A percentile compares a stretch with the other conserved stretches of the same genome.
Evolutionary conservation across 768 basidiomycete genomes (phyloP).

Genomic region (Auricularia heimuer): DNA sequence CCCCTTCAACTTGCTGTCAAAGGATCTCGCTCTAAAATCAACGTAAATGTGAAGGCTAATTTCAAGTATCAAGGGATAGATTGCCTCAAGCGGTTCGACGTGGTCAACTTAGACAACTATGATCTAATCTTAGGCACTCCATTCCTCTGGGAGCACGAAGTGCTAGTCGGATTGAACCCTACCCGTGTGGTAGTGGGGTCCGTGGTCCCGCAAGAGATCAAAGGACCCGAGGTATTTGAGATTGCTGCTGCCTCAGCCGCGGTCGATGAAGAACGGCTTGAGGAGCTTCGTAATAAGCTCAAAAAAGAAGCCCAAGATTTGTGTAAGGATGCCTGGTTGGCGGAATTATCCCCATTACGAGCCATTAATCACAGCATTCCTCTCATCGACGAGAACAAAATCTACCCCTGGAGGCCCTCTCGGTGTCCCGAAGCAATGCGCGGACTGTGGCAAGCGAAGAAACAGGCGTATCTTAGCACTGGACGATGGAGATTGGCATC

Average conservation of each 20-base stretch:
- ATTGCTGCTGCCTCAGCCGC: background rate
- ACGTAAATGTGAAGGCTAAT: background rate
- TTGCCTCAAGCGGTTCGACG: slow-evolving; percentile 14
- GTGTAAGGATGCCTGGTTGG: slow-evolving; percentile 10
- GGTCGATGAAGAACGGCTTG: background rate
- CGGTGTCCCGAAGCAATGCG: slow-evolving; percentile 24
- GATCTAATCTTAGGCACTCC: slow-evolving; percentile 28
- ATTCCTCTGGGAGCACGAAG: slow-evolving; percentile 25
- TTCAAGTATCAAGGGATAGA: slow-evolving; percentile 9
- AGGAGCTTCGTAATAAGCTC: background rate
- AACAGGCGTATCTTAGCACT: slow-evolving; percentile 4
- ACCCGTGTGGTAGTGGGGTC: background rate
- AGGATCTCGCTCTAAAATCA: slow-evolving; percentile 7
- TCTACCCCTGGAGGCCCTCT: slow-evolving; percentile 23
- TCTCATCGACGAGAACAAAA: slow-evolving; percentile 24
- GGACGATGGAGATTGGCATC: slow-evolving; percentile 9
- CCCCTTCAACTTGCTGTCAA: slow-evolving; percentile 8
- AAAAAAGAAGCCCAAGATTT: background rate
- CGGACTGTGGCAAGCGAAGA: slow-evolving; percentile 23
- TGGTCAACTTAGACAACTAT: slow-evolving; percentile 28
- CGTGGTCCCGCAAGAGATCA: background rate
- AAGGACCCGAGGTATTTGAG: background rate
- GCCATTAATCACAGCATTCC: slow-evolving; percentile 34
- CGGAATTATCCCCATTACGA: slow-evolving; percentile 25
- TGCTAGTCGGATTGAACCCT: slow-evolving; percentile 18